A percentile compares a stretch with the other conserved stretches of the same genome.
phyloP scores from a whole-genome alignment of 345 rosid genomes.

The Hibiscus mutabilis region DNA sequence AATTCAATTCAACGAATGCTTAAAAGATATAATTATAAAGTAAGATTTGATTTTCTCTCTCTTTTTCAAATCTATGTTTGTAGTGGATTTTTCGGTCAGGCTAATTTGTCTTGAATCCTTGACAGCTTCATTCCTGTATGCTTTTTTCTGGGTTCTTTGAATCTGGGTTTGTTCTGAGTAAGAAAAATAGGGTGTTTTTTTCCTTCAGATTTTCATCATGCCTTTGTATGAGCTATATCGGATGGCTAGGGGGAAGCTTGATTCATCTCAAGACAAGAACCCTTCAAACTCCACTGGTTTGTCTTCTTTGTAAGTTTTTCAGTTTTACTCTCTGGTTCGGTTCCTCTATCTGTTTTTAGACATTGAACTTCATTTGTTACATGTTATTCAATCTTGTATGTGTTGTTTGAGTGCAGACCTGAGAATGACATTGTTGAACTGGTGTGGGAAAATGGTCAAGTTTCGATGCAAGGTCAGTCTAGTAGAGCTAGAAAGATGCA shows the following conservation, averaged over 20 bases:
- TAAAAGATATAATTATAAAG: too few relatives aligned
- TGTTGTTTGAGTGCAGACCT: slow-evolving; percentile 38
- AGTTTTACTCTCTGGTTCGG: slow-evolving; percentile 2
- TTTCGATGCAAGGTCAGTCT: slow-evolving; percentile 54
- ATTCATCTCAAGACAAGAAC: slow-evolving; percentile 38
- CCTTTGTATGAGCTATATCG: slow-evolving; percentile 78
- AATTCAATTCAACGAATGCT: too few relatives aligned
- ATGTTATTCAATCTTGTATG: neutral
- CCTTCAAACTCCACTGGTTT: slow-evolving; percentile 30
- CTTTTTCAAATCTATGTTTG: neutral
- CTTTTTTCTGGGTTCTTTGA: slow-evolving; percentile 21
- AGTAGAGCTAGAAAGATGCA: slow-evolving; percentile 36
- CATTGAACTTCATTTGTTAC: neutral
- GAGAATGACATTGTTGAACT: slow-evolving; percentile 59
- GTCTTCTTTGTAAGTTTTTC: slow-evolving; percentile 44
- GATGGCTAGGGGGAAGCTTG: slow-evolving; percentile 31
- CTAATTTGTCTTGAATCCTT: slow-evolving; percentile 25
- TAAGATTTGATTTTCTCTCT: neutral
- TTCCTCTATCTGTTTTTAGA: neutral
- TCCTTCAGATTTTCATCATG: slow-evolving; percentile 32
- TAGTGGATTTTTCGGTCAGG: slow-evolving; percentile 9
- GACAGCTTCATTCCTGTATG: slow-evolving; percentile 15
- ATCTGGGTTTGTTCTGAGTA: slow-evolving; percentile 15
- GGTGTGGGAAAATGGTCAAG: slow-evolving; percentile 76
- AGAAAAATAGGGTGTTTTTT: neutral